A percentile compares a stretch with the other conserved stretches of the same genome.
Conservation (phyloP, 75 land plant species). For the Adiantum capillusveneris region DNA sequence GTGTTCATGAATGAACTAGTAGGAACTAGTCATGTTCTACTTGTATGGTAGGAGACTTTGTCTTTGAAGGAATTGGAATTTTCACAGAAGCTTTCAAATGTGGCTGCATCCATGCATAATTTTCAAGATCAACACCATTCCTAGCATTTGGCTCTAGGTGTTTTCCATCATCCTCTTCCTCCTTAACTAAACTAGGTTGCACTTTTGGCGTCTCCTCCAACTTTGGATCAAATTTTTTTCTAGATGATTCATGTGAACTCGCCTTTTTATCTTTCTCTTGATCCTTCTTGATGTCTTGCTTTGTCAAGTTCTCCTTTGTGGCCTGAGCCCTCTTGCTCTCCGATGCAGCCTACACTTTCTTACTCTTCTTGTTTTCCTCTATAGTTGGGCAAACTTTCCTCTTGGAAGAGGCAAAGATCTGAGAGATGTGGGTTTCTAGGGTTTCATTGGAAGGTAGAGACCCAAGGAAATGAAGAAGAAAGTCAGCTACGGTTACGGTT, state of each 20-base stretch:
- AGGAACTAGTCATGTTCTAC: too few species aligned
- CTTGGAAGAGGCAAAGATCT: conserved; percentile 15
- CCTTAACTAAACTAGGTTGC: too few species aligned
- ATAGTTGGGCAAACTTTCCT: conserved; percentile 8
- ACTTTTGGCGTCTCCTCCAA: too few species aligned
- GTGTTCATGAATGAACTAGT: too few species aligned
- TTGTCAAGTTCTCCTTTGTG: too few species aligned
- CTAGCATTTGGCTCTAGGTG: conserved; percentile 63
- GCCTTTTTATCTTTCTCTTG: too few species aligned
- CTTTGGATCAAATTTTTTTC: too few species aligned
- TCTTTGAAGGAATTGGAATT: conserved; percentile 65
- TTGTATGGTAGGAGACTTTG: conserved; percentile 55
- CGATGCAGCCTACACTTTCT: background rate
- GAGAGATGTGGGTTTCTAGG: conserved; percentile 3
- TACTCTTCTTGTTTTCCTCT: conserved; percentile 10
- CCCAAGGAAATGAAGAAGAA: conserved; percentile 34
- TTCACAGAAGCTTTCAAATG: conserved; percentile 60
- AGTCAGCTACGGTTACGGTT: conserved; percentile 40
- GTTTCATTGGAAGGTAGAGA: background rate
- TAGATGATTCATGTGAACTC: too few species aligned
- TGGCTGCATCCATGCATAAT: conserved; percentile 80
- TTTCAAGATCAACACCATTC: conserved; percentile 83
- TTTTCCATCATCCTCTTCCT: conserved; percentile 12
- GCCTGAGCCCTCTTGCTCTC: too few species aligned
- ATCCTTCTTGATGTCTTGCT: too few species aligned